A percentile compares a stretch with the other conserved stretches of the same genome.
Conservation (phyloP, 495 filamentous ascomycete species). For the Haplographium delicatum region DNA sequence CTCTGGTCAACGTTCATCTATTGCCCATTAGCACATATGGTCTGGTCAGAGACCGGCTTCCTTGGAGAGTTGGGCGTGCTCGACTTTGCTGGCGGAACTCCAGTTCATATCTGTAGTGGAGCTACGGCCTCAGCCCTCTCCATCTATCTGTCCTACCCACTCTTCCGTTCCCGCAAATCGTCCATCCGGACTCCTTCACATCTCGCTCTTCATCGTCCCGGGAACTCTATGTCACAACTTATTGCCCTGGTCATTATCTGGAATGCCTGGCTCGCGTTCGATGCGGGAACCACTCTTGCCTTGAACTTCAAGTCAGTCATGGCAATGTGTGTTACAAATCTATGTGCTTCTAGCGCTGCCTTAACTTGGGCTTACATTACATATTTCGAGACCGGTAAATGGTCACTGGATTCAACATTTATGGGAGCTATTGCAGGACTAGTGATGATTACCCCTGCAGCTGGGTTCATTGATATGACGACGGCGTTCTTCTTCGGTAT, state of each 20-base stretch:
- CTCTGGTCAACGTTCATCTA: conserved; percentile 83
- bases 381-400: conserved; percentile 40
- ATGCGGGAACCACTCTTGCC: conserved; percentile 41
- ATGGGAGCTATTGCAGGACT: conserved; percentile 46
- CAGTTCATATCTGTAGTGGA: conserved; percentile 87
- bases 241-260: conserved; percentile 73
- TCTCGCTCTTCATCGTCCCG: conserved; percentile 40
- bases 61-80: conserved; percentile 65
- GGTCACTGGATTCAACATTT: conserved; percentile 43
- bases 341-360: conserved; percentile 41
- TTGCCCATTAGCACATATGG: conserved; percentile 85
- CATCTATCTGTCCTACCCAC: conserved; percentile 49
- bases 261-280: conserved; percentile 66
- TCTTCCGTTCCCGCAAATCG: conserved; percentile 56
- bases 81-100: conserved; percentile 84
- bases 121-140: conserved; percentile 80
- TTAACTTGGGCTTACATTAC: conserved; percentile 44
- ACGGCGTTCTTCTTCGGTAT: conserved; percentile 43
- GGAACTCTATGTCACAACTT: conserved; percentile 44
- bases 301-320: conserved; percentile 29
- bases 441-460: conserved; percentile 44
- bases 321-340: conserved; percentile 43
- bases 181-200: conserved; percentile 68
- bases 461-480: conserved; percentile 34
- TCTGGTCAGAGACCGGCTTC: conserved; percentile 81